phyloP scores from a whole-genome alignment of 2,329 filamentous ascomycete genomes.

The Trichoderma harzianum region DNA sequence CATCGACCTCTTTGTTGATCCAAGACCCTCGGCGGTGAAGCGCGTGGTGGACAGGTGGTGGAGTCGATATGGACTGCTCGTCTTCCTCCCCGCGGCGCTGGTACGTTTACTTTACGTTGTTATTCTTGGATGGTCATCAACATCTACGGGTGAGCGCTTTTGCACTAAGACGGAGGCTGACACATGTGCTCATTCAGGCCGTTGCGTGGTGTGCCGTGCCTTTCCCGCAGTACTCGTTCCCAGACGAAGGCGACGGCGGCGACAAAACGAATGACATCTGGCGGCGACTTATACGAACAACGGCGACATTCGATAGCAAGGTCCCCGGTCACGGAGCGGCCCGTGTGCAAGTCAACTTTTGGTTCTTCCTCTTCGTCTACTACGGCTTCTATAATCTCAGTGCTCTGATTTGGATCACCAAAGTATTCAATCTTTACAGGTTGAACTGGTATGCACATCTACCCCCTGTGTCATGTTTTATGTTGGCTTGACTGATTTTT shows the following conservation, averaged over 20 bases:
- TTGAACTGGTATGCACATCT: slow-evolving; percentile 54
- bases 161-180: background rate
- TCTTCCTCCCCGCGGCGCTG: slow-evolving; percentile 58
- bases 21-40: slow-evolving; percentile 56
- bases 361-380: slow-evolving; percentile 69
- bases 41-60: slow-evolving; percentile 61
- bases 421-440: slow-evolving; percentile 68
- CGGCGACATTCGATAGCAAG: slow-evolving; percentile 28
- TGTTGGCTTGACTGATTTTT: background rate
- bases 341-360: slow-evolving; percentile 64
- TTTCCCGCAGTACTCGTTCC: slow-evolving; percentile 60
- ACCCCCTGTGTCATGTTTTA: background rate
- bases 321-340: slow-evolving; percentile 61
- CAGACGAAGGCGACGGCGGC: slow-evolving; percentile 37
- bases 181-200: slow-evolving; percentile 39
- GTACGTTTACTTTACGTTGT: slow-evolving; percentile 38
- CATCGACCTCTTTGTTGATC: slow-evolving; percentile 58
- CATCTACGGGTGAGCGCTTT: background rate
- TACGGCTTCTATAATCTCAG: slow-evolving; percentile 67
- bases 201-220: slow-evolving; percentile 64
- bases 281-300: background rate
- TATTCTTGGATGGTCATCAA: background rate
- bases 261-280: background rate
- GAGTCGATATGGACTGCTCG: slow-evolving; percentile 58
- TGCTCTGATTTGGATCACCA: slow-evolving; percentile 67